Evolutionary conservation across 352 stramenopile species (phyloP).

Genomic region (Globisporangium viniferum): DNA sequence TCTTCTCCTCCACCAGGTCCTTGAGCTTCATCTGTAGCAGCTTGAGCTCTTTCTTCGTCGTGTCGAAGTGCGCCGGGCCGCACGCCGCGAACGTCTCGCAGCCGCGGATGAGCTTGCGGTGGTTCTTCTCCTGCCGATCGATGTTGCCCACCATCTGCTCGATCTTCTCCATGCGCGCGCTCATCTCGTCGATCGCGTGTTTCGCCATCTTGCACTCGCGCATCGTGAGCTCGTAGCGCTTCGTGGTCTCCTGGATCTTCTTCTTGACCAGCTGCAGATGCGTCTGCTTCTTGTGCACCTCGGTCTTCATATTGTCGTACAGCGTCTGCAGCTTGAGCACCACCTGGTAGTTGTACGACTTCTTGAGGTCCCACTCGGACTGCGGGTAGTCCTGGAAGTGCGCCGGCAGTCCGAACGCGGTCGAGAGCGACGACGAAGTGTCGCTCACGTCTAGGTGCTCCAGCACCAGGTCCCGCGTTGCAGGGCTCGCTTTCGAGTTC

Average conservation of each 20-base stretch:
- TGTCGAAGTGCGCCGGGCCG: constrained; percentile 55
- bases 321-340: constrained; percentile 75
- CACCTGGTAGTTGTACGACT: constrained; percentile 76
- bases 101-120: constrained; percentile 59
- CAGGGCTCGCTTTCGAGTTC: constrained; percentile 1
- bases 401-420: constrained; percentile 57
- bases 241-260: constrained; percentile 61
- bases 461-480: constrained; percentile 22
- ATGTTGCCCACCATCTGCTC: constrained; percentile 60
- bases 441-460: constrained; percentile 22
- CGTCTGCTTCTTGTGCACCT: constrained; percentile 59
- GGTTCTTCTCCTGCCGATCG: constrained; percentile 67
- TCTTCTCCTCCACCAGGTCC: constrained; percentile 67
- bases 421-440: constrained; percentile 23
- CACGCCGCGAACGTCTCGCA: constrained; percentile 66
- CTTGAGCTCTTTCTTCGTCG: constrained; percentile 64
- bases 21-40: constrained; percentile 69
- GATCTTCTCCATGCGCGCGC: constrained; percentile 57
- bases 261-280: constrained; percentile 55
- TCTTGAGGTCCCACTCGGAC: constrained; percentile 70
- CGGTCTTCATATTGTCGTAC: constrained; percentile 60
- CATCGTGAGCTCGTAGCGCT: constrained; percentile 62
- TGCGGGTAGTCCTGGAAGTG: constrained; percentile 81
- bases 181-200: constrained; percentile 74
- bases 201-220: constrained; percentile 79